Evolutionary conservation across 2,329 filamentous ascomycete genomes (phyloP).

Genomic region (Leptographium wingfieldii): DNA sequence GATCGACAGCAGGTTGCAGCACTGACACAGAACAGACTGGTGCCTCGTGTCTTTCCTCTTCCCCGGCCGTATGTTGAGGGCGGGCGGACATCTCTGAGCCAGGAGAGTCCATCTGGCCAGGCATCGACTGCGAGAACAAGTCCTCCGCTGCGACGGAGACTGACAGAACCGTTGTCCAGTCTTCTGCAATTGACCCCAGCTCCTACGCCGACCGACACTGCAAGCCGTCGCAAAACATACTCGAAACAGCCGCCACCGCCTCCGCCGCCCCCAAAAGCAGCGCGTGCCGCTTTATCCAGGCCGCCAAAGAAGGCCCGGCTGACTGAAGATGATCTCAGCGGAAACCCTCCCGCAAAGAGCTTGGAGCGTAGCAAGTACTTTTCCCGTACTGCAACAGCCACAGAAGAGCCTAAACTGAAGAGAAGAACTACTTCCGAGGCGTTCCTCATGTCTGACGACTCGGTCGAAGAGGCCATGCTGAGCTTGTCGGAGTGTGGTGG

Average conservation of each 20-base stretch:
- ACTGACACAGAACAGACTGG: constrained; percentile 35
- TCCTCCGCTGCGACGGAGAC: constrained; percentile 32
- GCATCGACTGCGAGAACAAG: constrained; percentile 4
- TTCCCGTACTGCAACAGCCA: constrained; percentile 15
- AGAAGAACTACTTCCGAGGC: constrained; percentile 20
- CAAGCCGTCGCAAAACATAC: constrained; percentile 3
- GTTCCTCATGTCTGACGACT: constrained; percentile 42
- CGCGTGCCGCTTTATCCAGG: constrained; percentile 14
- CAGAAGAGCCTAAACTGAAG: not conserved
- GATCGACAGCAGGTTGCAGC: constrained; percentile 35
- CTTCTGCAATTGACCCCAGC: constrained; percentile 20
- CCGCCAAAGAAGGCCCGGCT: constrained; percentile 46
- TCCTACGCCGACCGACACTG: not conserved
- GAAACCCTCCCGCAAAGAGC: constrained; percentile 9
- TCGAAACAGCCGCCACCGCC: constrained; percentile 1
- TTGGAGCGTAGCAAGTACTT: constrained; percentile 43
- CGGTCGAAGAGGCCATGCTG: constrained; percentile 40
- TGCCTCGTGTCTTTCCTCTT: constrained; percentile 44
- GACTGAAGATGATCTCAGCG: constrained; percentile 28
- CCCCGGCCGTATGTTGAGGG: constrained; percentile 43
- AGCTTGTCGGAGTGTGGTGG: constrained; percentile 38
- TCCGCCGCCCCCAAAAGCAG: not conserved
- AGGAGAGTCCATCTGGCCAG: constrained; percentile 6
- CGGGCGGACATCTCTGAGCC: constrained; percentile 9
- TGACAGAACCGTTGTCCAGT: constrained; percentile 38